Evolutionary conservation across 345 rosid genomes (phyloP), one percentile per base, ranked within the genome.

Genomic region (Barbarea vulgaris): DNA sequence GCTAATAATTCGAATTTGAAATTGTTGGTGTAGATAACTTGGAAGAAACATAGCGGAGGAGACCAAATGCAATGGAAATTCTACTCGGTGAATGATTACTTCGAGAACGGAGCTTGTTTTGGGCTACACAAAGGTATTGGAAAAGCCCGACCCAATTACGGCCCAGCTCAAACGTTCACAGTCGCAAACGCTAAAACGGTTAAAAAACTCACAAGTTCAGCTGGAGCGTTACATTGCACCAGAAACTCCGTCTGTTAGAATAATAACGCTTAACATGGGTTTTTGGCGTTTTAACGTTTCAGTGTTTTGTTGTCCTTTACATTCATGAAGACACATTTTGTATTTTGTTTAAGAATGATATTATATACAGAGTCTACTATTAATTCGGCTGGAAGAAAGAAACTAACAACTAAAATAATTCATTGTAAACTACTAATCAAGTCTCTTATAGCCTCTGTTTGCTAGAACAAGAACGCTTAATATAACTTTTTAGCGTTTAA

Each of bases 91-190:
- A 70, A 84, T 18, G 89, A 86, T 82, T 62, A 73, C 44, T 84
- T 90, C 8, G 81, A 78, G 55, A 93, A 84, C 14, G 91, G 93
- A 74, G 93, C 92, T 64, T 83, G 79, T 36, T 93, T 89, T 39
- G 54, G 34, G 4, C 64, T 15, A 2, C 82, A 79, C 25, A 81
- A 83, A 10, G 87, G 90, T n/a, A 2, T 11, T 1, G 87, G 87
- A 10, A 72, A 56, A 4, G 89, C 90, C 3, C 86, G 80, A 22
- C 93, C 89, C 10, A 73, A 72, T 47, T 88, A 86, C 39, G 71
- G 42, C 6, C 58, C 64, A 0, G 77, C 74, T 64, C 91, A 87
- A 71, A 57, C 24, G 42, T 89, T 91, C 58, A 57, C 30, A 46
- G 88, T 86, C 14, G 84, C 81, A 1, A 70, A 79, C 60, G 91